A percentile compares a stretch with the other conserved stretches of the same genome.
Evolutionary conservation across 129 eudicot genomes (phyloP).

Genomic region (sunflower (Helianthus annuus)): DNA sequence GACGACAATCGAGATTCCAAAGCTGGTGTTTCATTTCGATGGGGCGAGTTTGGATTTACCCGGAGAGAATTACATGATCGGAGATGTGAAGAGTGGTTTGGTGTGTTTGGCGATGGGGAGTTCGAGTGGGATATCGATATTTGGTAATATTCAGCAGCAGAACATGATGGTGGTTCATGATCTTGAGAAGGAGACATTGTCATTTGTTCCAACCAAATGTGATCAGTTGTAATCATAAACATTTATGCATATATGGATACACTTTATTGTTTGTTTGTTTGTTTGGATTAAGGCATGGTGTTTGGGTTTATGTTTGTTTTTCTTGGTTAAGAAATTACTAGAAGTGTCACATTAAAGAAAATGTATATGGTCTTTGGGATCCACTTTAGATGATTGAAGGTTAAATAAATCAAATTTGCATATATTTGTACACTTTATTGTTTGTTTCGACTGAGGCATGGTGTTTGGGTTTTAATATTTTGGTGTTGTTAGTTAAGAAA

Average conservation of each 20-base stretch:
- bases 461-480: too few species aligned
- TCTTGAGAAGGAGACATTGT: constrained; percentile 61
- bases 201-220: constrained; percentile 69
- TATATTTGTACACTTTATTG: constrained; percentile 12
- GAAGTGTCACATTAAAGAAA: too few species aligned
- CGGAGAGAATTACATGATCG: constrained; percentile 65
- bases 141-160: constrained; percentile 85
- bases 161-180: constrained; percentile 72
- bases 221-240: constrained; percentile 41
- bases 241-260: neutral
- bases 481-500: too few species aligned
- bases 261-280: constrained; percentile 9
- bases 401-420: too few species aligned
- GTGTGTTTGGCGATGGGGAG: constrained; percentile 83
- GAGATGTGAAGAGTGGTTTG: constrained; percentile 50
- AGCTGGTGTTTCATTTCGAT: constrained; percentile 54
- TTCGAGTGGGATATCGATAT: constrained; percentile 75
- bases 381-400: too few species aligned
- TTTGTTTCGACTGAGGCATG: neutral
- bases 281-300: too few species aligned
- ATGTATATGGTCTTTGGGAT: too few species aligned
- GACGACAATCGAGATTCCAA: constrained; percentile 57
- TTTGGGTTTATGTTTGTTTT: too few species aligned
- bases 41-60: constrained; percentile 70
- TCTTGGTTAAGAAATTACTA: too few species aligned